Percentiles rank a stretch among this genome's conserved stretches.
phyloP scores from a whole-genome alignment of 2,329 filamentous ascomycete species.

The Botrytis pseudocinerea region DNA sequence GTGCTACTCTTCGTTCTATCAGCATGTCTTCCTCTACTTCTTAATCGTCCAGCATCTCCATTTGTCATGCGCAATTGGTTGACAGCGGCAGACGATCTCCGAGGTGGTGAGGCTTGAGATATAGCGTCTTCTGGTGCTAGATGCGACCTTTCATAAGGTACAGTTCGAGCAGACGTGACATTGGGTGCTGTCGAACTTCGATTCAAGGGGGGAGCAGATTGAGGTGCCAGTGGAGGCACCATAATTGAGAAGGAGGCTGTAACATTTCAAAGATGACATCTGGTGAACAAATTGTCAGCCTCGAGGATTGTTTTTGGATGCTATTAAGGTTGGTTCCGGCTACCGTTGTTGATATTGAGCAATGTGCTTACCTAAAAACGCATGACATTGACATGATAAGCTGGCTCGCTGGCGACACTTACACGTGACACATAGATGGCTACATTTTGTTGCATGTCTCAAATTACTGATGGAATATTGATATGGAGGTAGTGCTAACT shows the following conservation, averaged over 20 bases:
- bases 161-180: slow-evolving; percentile 16
- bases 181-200: slow-evolving; percentile 34
- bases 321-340: neutral
- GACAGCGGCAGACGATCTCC: slow-evolving; percentile 46
- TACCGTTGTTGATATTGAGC: slow-evolving; percentile 3
- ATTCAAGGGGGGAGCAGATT: slow-evolving; percentile 33
- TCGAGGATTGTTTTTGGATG: slow-evolving; percentile 11
- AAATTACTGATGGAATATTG: neutral
- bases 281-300: slow-evolving; percentile 19
- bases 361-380: neutral
- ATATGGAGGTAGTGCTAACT: neutral
- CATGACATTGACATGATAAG: neutral
- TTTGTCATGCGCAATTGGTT: slow-evolving; percentile 42
- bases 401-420: too few relatives aligned
- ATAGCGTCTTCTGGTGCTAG: slow-evolving; percentile 86
- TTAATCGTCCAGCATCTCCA: slow-evolving; percentile 29
- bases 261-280: slow-evolving; percentile 4
- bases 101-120: slow-evolving; percentile 61
- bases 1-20: slow-evolving; percentile 50
- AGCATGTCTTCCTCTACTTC: slow-evolving; percentile 35
- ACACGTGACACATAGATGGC: neutral
- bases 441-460: neutral
- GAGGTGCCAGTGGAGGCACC: slow-evolving; percentile 34
- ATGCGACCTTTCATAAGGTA: slow-evolving; percentile 57
- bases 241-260: slow-evolving; percentile 29